Evolutionary conservation across 306 rosid species (phyloP), one percentile per base, ranked within the genome.

Genomic region (Cotoneaster glaucophyllus): DNA sequence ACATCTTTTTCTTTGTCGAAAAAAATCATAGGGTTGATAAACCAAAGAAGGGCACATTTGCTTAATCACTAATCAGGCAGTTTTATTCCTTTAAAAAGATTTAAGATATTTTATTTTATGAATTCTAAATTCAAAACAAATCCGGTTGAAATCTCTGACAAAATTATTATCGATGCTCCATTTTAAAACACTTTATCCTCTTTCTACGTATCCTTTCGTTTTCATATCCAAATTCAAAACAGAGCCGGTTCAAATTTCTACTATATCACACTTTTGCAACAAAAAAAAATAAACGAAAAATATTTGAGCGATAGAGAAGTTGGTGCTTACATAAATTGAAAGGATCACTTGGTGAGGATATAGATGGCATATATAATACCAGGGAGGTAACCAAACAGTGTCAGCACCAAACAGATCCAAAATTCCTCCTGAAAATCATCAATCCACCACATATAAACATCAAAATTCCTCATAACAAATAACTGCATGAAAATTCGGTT

Each of bases 381-480:
- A 70, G 96, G 98, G 26, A 93, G 0, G 67, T 87, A 93, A 1
- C 95, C 96, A 0, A 90, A 48, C 11, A 93, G 1, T 22, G 98
- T 90, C 74, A 93, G 85, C 11, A 93, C 4, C 86, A 93, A 67
- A 74, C 95, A 93, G 86, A 93, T 84, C 98, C 98, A 93, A 82
- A 93, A 93, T 73, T 93, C 96, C 3, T 32, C 81, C 98, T 93
- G 86, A 48, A 71, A 34, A n/a, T 61, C 26, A 73, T 11, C 45
- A 65, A 64, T 5, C 44, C 22, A 18, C 13, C 21, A 15, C 4
- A 64, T 29, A 34, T 19, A 10, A 65, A n/a, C 69, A 32, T 48
- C 19, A 15, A 48, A 48, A 48, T 48, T 48, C 19, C 19, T 15
- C 53, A 48, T 1, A 48, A 48, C 15, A 48, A 41, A 14, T 5